A percentile compares a stretch with the other conserved stretches of the same genome.
Conservation (phyloP, 148 eudicot species). For the Rhododendron simsii region DNA sequence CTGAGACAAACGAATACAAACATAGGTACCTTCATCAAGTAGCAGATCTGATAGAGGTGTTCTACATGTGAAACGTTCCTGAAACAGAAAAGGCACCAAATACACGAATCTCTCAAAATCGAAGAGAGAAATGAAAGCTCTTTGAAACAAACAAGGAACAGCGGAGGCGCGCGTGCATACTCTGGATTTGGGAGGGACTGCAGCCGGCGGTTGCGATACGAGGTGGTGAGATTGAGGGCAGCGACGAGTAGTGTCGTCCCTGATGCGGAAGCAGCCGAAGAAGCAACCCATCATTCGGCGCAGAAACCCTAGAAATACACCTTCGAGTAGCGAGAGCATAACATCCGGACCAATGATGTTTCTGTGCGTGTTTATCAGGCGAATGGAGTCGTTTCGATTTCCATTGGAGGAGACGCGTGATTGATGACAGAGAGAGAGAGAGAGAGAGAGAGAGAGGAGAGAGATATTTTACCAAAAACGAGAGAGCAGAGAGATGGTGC, state of each 20-base stretch:
- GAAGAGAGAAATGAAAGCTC: not conserved
- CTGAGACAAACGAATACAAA: not conserved
- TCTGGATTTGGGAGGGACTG: constrained; percentile 2
- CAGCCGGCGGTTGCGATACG: not conserved
- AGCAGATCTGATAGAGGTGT: constrained; percentile 38
- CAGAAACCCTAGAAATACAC: constrained; percentile 21
- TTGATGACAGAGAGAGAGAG: not conserved
- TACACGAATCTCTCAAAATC: not conserved
- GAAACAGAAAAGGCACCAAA: constrained; percentile 3
- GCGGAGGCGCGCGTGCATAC: constrained; percentile 9
- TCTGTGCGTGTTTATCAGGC: not conserved
- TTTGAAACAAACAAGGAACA: not conserved
- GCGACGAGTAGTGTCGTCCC: constrained; percentile 9
- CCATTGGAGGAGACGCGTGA: not conserved
- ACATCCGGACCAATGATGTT: constrained; percentile 3
- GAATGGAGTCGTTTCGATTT: not conserved
- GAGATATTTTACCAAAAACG: not conserved
- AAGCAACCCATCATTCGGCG: constrained; percentile 43
- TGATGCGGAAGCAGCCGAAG: constrained; percentile 40
- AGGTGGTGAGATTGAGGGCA: constrained; percentile 5
- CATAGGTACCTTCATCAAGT: constrained; percentile 29
- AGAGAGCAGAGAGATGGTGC: not conserved
- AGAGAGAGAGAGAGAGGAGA: not conserved
- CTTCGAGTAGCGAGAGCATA: constrained; percentile 10
- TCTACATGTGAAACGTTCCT: constrained; percentile 27